phyloP scores from a whole-genome alignment of 2,329 filamentous ascomycete genomes.

The Dryadomyces sulphureus region DNA sequence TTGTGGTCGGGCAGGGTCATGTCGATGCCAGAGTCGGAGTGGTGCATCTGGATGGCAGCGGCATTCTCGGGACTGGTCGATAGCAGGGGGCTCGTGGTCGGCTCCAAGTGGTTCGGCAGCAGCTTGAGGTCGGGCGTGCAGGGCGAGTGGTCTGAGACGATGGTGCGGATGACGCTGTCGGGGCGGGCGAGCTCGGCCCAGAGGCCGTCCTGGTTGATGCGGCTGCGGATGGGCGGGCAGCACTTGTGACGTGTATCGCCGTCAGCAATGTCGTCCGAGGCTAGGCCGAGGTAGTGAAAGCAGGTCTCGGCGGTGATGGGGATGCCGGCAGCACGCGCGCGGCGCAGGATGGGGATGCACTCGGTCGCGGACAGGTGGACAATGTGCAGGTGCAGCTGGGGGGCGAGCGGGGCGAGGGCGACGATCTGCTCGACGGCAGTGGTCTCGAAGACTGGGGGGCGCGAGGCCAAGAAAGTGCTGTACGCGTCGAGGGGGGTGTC shows the following conservation, averaged over 20 bases:
- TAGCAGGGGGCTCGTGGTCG: constrained; percentile 1
- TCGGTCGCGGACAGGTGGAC: constrained; percentile 86
- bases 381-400: constrained; percentile 75
- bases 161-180: constrained; percentile 74
- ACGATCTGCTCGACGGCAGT: constrained; percentile 81
- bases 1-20: constrained; percentile 20
- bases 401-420: constrained; percentile 64
- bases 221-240: constrained; percentile 77
- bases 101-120: constrained; percentile 51
- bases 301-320: constrained; percentile 91
- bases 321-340: constrained; percentile 56
- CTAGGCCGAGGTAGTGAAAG: constrained; percentile 83
- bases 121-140: constrained; percentile 92
- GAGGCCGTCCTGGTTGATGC: constrained; percentile 67
- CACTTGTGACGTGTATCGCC: constrained; percentile 92
- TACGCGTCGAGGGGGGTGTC: constrained; percentile 62
- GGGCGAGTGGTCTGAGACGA: constrained; percentile 91
- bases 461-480: constrained; percentile 79
- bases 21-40: constrained; percentile 39
- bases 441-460: constrained; percentile 80
- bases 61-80: constrained; percentile 11
- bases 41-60: constrained; percentile 21
- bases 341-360: constrained; percentile 66
- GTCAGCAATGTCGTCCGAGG: constrained; percentile 65
- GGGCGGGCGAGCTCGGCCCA: constrained; percentile 63